These are phyloP conservation scores for Candida sp. DNA, from an alignment of 1,139 yeast species.

Conservation along the genomic window DNA sequence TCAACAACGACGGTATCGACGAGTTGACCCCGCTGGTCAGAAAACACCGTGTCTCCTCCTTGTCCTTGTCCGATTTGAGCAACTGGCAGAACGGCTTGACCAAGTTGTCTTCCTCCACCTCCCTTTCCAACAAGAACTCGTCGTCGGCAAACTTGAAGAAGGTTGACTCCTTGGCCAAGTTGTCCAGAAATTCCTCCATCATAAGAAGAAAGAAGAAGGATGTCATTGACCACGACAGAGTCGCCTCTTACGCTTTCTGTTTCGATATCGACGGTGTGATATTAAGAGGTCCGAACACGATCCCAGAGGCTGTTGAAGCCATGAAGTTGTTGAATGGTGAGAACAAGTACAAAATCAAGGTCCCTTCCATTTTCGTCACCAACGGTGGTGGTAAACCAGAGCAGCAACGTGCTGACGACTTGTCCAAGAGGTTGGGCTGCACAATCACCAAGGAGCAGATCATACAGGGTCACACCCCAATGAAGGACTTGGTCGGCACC, in stretches of 20 bases:
- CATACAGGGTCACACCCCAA: slow-evolving; percentile 90
- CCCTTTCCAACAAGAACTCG: slow-evolving; percentile 41
- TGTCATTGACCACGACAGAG: slow-evolving; percentile 67
- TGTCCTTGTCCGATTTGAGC: slow-evolving; percentile 72
- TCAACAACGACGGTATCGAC: slow-evolving; percentile 76
- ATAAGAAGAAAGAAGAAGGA: slow-evolving; percentile 53
- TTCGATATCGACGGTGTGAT: slow-evolving; percentile 89
- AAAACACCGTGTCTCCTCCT: slow-evolving; percentile 69
- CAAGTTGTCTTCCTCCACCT: slow-evolving; percentile 46
- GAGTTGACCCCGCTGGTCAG: slow-evolving; percentile 62
- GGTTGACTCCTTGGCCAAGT: slow-evolving; percentile 53
- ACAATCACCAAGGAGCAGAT: slow-evolving; percentile 75
- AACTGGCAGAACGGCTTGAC: slow-evolving; percentile 58
- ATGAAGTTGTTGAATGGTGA: slow-evolving; percentile 72
- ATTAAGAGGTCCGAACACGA: slow-evolving; percentile 78
- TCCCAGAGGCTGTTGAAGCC: slow-evolving; percentile 78
- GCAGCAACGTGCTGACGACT: slow-evolving; percentile 67
- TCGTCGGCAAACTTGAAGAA: slow-evolving; percentile 47
- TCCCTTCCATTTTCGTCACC: slow-evolving; percentile 87
- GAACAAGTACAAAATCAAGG: slow-evolving; percentile 76
- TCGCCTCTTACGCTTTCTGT: slow-evolving; percentile 85
- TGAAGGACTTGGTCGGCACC: slow-evolving; percentile 72
- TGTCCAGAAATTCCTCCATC: slow-evolving; percentile 56
- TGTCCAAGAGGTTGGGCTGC: slow-evolving; percentile 61
- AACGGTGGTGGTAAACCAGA: slow-evolving; percentile 92